These are phyloP conservation scores for Emmonsiellopsis sp. DNA, from an alignment of 2,329 filamentous ascomycete genomes.

Conservation along the genomic window DNA sequence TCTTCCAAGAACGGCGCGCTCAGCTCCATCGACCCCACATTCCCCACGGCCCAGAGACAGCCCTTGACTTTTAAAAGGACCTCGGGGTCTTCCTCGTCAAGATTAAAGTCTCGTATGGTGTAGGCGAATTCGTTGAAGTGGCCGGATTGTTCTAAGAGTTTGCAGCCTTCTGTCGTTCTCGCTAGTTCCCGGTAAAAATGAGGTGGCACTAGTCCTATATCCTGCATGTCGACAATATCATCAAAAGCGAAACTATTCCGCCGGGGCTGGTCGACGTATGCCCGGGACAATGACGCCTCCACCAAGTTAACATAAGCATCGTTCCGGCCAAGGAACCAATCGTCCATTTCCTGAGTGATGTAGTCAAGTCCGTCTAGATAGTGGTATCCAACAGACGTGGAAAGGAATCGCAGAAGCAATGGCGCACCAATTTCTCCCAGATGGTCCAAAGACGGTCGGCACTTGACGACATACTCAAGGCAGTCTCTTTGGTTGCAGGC, in stretches of 20 bases:
- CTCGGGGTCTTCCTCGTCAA: conserved; percentile 77
- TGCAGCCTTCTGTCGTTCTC: conserved; percentile 84
- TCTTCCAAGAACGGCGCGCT: conserved; percentile 90
- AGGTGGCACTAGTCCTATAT: conserved; percentile 64
- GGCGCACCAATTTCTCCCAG: conserved; percentile 94
- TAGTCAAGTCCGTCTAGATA: conserved; percentile 96
- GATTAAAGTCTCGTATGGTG: conserved; percentile 79
- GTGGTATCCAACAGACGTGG: conserved; percentile 93
- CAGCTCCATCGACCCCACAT: conserved; percentile 96
- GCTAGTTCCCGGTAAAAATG: conserved; percentile 97
- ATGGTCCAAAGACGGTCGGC: conserved; percentile 86
- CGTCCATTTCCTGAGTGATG: conserved; percentile 99
- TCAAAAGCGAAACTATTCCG: conserved; percentile 43
- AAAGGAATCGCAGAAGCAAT: conserved; percentile 81
- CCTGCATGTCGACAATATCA: conserved; percentile 51
- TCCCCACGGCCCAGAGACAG: conserved; percentile 94
- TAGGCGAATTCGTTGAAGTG: conserved; percentile 90
- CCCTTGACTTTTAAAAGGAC: conserved; percentile 89
- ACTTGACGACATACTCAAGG: conserved; percentile 93
- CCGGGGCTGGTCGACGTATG: conserved; percentile 53
- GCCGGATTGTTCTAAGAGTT: conserved; percentile 79
- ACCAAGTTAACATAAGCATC: conserved; percentile 92
- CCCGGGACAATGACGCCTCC: conserved; percentile 85
- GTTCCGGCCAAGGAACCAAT: conserved; percentile 96
- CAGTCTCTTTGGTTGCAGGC: conserved; percentile 88